These are phyloP conservation scores for Cystoderma amianthinum DNA, from an alignment of 768 basidiomycete species.

Conservation along the genomic window DNA sequence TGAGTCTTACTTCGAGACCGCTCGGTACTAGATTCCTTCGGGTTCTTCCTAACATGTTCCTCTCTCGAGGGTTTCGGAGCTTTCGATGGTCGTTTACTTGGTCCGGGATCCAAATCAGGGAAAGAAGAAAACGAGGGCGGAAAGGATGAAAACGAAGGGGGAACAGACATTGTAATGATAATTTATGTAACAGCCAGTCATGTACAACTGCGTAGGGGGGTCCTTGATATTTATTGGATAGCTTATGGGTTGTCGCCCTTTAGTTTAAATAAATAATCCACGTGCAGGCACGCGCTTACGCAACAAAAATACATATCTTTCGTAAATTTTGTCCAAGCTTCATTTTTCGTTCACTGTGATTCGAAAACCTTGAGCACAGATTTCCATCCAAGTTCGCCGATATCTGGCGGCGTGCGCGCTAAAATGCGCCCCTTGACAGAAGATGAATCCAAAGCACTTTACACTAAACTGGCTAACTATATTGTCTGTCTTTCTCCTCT, in stretches of 20 bases:
- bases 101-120: constrained; percentile 48
- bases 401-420: neutral
- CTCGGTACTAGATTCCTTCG: neutral
- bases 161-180: constrained; percentile 33
- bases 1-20: neutral
- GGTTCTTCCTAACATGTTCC: constrained; percentile 6
- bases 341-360: neutral
- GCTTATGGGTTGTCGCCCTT: too few relatives aligned
- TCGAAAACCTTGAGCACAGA: neutral
- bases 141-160: constrained; percentile 57
- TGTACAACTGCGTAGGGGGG: neutral
- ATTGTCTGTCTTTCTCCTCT: constrained; percentile 48
- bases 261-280: too few relatives aligned
- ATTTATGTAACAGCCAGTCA: neutral
- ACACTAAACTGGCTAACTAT: constrained; percentile 96
- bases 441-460: constrained; percentile 94
- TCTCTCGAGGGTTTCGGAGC: constrained; percentile 1
- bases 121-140: constrained; percentile 67
- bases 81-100: constrained; percentile 13
- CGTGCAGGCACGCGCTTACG: too few relatives aligned
- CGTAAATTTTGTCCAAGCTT: too few relatives aligned
- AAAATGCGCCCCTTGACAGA: constrained; percentile 93
- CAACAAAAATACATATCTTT: neutral
- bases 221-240: too few relatives aligned
- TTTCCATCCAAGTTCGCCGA: neutral